Evolutionary conservation across 345 rosid genomes (phyloP), one percentile per base, ranked within the genome.

Genomic region (Pugionium cornutum): DNA sequence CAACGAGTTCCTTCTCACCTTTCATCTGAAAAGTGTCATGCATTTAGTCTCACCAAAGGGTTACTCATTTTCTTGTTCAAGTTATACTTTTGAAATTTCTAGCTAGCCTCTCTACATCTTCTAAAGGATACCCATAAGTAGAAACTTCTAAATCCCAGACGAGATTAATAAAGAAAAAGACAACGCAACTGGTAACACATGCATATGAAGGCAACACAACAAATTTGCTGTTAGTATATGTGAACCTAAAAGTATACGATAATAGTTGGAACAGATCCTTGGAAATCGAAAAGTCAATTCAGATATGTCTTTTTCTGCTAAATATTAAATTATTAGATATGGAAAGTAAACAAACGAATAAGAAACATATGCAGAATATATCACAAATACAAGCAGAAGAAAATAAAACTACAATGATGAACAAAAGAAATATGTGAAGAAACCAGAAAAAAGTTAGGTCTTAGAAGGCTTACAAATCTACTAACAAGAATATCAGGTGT

Each of bases 1-100:
- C 96, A 47, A 92, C 83, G 9, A 92, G 96, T 53, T 88, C 97
- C 79, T 76, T 87, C 74, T 92, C 97, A 54, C 98, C 98, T 83
- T 89, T 92, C 98, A 92, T 92, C 98, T 92, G 84, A 59, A 52
- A 73, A 9, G 53, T 37, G 60, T 6, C 55, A 59, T 30, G 40
- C 31, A 39, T 44, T 66, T 7, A 9, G 4, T 29, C 46, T 30
- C 48, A 44, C 2, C 32, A 52, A 40, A 56, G 31, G 2, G 0
- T 36, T 11, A 70, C 48, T 53, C 41, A 69, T 18, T 25, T 39
- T 40, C 34, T 68, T 58, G 2, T 45, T 46, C 47, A 9, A 41
- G 36, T 41, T 42, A 42, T 58, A 50, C 32, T 10, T 49, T 3
- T 48, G 56, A 44, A 2, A 70, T 36, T 62, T 54, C 39, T 40